Evolutionary conservation across 2,329 filamentous ascomycete species (phyloP).

Genomic region (Microdochium bolleyi): DNA sequence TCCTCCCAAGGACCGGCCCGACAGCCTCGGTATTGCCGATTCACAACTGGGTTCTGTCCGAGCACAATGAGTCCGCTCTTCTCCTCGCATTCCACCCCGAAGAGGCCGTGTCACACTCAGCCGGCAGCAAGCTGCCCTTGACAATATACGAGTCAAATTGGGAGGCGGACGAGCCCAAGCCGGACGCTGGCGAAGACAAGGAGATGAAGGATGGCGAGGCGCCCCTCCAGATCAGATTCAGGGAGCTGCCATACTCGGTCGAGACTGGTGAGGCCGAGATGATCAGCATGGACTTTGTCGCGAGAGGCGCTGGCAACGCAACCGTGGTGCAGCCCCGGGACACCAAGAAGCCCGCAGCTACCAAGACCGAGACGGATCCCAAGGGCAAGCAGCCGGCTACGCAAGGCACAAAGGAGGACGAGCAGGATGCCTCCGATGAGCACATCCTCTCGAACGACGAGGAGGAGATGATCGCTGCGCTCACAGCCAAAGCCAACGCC

Average conservation of each 20-base stretch:
- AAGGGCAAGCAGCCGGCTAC: constrained; percentile 40
- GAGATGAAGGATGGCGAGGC: constrained; percentile 61
- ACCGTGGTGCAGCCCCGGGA: constrained; percentile 41
- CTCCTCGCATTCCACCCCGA: constrained; percentile 80
- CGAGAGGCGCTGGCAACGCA: constrained; percentile 75
- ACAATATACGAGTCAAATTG: constrained; percentile 83
- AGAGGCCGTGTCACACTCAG: constrained; percentile 41
- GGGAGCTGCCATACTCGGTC: constrained; percentile 76
- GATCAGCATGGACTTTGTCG: constrained; percentile 93
- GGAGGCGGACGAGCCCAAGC: constrained; percentile 55
- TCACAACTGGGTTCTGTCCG: constrained; percentile 66
- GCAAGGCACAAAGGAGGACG: constrained; percentile 16
- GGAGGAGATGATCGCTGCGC: constrained; percentile 52
- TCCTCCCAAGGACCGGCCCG: constrained; percentile 67
- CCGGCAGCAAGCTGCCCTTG: constrained; percentile 76
- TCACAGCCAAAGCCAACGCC: constrained; percentile 85
- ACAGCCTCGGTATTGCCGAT: constrained; percentile 60
- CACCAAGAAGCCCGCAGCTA: constrained; percentile 30
- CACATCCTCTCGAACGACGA: constrained; percentile 47
- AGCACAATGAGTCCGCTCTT: constrained; percentile 78
- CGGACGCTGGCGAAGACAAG: constrained; percentile 53
- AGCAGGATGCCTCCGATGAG: constrained; percentile 27
- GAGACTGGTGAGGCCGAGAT: constrained; percentile 96
- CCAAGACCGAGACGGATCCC: constrained; percentile 37
- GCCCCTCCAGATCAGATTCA: constrained; percentile 61